Evolutionary conservation across 1,284 basidiomycete species (phyloP).

Genomic region (Phylloporus gajari): DNA sequence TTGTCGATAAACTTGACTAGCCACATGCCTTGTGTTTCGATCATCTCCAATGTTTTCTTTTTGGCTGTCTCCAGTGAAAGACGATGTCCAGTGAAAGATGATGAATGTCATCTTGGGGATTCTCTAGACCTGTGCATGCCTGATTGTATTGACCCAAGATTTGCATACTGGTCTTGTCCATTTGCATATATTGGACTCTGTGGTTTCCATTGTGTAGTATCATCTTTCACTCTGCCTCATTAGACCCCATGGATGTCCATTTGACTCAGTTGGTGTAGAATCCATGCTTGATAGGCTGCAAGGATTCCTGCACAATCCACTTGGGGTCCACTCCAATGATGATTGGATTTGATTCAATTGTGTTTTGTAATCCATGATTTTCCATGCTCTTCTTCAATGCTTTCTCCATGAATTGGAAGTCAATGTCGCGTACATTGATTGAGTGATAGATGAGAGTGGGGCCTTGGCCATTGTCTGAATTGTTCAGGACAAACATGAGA

Average conservation of each 20-base stretch:
- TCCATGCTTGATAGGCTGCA: background rate
- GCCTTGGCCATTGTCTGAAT: background rate
- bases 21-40: background rate
- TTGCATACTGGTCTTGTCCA: background rate
- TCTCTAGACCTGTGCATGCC: rapidly evolving
- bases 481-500: background rate
- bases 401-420: background rate
- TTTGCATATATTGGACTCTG: background rate
- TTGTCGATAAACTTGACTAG: background rate
- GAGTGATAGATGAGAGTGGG: background rate
- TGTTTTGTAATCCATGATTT: background rate
- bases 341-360: background rate
- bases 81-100: background rate
- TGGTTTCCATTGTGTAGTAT: background rate
- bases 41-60: too few relatives aligned
- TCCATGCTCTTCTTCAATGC: rapidly evolving
- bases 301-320: background rate
- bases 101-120: background rate
- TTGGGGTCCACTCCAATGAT: background rate
- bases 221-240: background rate
- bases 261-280: background rate
- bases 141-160: background rate
- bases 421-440: background rate
- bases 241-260: background rate
- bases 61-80: background rate